phyloP scores from a whole-genome alignment of 306 rosid genomes.

The Ormosia semicastrata region DNA sequence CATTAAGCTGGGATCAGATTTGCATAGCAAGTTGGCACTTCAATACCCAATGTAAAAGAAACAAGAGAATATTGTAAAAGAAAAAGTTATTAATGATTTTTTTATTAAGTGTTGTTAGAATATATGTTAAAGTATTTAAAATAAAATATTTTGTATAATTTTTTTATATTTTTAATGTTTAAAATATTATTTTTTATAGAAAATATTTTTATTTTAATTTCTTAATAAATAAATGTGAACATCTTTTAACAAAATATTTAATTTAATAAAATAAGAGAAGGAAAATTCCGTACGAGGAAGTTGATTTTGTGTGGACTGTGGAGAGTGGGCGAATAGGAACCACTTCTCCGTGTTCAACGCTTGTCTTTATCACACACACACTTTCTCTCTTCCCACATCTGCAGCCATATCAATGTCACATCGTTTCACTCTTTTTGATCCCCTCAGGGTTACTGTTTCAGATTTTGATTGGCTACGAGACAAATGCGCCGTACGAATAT shows the following conservation, averaged over 20 bases:
- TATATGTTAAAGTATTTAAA: too few relatives aligned
- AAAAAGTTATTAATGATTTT: too few relatives aligned
- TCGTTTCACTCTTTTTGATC: neutral
- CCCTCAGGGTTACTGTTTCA: neutral
- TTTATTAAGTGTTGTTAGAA: too few relatives aligned
- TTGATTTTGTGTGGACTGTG: neutral
- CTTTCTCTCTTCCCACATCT: neutral
- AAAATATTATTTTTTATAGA: too few relatives aligned
- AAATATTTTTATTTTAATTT: too few relatives aligned
- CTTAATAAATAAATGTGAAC: too few relatives aligned
- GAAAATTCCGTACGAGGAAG: constrained; percentile 24
- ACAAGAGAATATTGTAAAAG: neutral
- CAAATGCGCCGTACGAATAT: neutral
- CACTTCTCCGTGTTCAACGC: constrained; percentile 47
- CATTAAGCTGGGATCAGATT: neutral
- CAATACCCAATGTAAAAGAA: neutral
- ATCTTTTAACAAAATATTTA: too few relatives aligned
- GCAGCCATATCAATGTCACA: constrained; percentile 27
- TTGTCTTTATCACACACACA: neutral
- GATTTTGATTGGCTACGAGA: neutral
- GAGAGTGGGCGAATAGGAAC: constrained; percentile 9
- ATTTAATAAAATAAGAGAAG: neutral
- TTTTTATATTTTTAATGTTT: too few relatives aligned
- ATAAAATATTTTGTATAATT: too few relatives aligned
- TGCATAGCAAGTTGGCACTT: neutral